Percentiles rank a stretch among this genome's conserved stretches.
Conservation (phyloP, 805 yeast species). For the Spathaspora hagerdaliae region DNA sequence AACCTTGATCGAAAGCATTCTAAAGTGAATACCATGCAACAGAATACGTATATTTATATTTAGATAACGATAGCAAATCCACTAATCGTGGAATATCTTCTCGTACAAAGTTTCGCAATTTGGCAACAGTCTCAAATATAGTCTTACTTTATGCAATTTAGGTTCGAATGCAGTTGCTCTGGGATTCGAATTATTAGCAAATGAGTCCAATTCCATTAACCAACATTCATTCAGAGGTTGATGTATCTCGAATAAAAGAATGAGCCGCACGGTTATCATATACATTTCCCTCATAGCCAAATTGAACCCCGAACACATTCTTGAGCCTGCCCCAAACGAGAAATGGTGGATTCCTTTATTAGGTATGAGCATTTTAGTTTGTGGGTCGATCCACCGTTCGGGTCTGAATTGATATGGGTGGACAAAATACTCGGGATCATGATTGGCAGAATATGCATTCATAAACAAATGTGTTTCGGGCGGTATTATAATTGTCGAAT, state of each 20-base stretch:
- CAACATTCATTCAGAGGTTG: slow-evolving; percentile 25
- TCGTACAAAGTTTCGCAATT: slow-evolving; percentile 3
- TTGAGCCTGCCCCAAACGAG: slow-evolving; percentile 66
- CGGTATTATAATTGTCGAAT: slow-evolving; percentile 43
- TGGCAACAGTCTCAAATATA: slow-evolving; percentile 17
- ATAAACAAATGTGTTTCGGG: slow-evolving; percentile 51
- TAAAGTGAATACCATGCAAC: too few relatives aligned
- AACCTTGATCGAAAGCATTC: too few relatives aligned
- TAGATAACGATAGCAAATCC: neutral
- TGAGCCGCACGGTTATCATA: slow-evolving; percentile 47
- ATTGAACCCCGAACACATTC: slow-evolving; percentile 69
- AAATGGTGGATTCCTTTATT: slow-evolving; percentile 31
- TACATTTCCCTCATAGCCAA: slow-evolving; percentile 67
- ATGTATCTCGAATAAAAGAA: slow-evolving; percentile 48
- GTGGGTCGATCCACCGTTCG: slow-evolving; percentile 44
- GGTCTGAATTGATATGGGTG: slow-evolving; percentile 50
- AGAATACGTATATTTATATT: too few relatives aligned
- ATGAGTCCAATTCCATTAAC: slow-evolving; percentile 48
- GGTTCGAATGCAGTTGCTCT: slow-evolving; percentile 65
- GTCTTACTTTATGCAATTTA: slow-evolving; percentile 26
- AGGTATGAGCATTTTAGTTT: slow-evolving; percentile 6
- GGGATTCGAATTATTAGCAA: slow-evolving; percentile 48
- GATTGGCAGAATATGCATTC: slow-evolving; percentile 71
- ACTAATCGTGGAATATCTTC: neutral
- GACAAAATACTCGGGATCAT: slow-evolving; percentile 44